A percentile compares a stretch with the other conserved stretches of the same genome.
Evolutionary conservation across 2,329 filamentous ascomycete species (phyloP).

Genomic region (Neurospora crassa): DNA sequence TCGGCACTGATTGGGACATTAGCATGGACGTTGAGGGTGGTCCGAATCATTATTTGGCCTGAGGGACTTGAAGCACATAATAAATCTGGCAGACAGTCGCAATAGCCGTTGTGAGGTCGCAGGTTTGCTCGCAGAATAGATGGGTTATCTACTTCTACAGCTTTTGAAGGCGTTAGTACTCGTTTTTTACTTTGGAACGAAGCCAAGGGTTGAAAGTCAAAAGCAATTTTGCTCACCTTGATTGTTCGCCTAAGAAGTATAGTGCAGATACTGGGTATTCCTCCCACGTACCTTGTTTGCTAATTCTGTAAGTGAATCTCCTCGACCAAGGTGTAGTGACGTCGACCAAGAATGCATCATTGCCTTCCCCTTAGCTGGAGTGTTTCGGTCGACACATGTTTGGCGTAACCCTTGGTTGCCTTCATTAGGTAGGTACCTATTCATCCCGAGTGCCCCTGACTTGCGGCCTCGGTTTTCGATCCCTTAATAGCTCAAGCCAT

Average conservation of each 20-base stretch:
- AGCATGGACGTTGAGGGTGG: neutral
- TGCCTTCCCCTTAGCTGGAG: neutral
- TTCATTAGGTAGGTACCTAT: neutral
- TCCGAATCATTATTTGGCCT: neutral
- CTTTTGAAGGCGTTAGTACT: too few relatives aligned
- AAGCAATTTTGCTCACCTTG: neutral
- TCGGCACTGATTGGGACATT: neutral
- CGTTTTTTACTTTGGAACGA: too few relatives aligned
- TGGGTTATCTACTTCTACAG: neutral
- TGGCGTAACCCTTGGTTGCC: neutral
- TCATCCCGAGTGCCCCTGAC: neutral
- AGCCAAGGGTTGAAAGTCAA: too few relatives aligned
- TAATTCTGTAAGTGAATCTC: neutral
- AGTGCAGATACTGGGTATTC: neutral
- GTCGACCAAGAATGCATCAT: neutral
- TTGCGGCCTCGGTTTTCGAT: neutral
- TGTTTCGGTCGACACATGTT: neutral
- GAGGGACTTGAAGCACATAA: neutral
- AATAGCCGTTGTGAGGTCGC: neutral
- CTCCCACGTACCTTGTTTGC: neutral
- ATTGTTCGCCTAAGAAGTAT: neutral
- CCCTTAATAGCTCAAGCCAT: neutral
- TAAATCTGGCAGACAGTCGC: neutral
- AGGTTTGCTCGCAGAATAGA: neutral
- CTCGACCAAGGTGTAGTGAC: neutral